These are phyloP conservation scores for Funneliformis caledonium DNA, from an alignment of 371 early-diverging fungal species.

Conservation along the genomic window DNA sequence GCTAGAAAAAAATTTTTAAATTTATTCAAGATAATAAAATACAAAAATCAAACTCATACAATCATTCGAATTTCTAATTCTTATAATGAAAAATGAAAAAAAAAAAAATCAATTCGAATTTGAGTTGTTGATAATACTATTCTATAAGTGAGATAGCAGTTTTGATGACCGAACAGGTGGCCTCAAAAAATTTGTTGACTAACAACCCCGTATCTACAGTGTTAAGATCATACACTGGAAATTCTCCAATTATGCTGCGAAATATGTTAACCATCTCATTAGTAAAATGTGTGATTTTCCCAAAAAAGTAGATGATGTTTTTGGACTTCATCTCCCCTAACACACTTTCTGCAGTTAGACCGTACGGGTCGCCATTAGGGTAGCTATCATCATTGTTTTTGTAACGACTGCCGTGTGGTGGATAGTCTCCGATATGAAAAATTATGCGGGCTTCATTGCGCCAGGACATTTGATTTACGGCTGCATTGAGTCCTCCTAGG, in stretches of 20 bases:
- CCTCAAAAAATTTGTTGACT: slow-evolving; percentile 3
- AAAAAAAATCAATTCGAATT: no score
- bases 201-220: neutral
- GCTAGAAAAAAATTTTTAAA: no score
- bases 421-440: neutral
- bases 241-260: slow-evolving; percentile 30
- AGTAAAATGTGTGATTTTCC: neutral
- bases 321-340: neutral
- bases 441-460: neutral
- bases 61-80: no score
- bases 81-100: no score
- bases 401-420: neutral
- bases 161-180: neutral
- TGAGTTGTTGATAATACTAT: no score
- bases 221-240: slow-evolving; percentile 5
- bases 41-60: no score
- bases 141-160: neutral
- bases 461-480: neutral
- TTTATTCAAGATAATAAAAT: no score
- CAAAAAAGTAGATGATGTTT: slow-evolving; percentile 23
- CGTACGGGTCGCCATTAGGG: neutral
- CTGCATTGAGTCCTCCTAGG: slow-evolving; percentile 14
- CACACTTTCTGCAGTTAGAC: slow-evolving; percentile 20
- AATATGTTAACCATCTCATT: slow-evolving; percentile 18
- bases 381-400: neutral